phyloP scores from a whole-genome alignment of 768 basidiomycete genomes.

The Sutorius australiensis region DNA sequence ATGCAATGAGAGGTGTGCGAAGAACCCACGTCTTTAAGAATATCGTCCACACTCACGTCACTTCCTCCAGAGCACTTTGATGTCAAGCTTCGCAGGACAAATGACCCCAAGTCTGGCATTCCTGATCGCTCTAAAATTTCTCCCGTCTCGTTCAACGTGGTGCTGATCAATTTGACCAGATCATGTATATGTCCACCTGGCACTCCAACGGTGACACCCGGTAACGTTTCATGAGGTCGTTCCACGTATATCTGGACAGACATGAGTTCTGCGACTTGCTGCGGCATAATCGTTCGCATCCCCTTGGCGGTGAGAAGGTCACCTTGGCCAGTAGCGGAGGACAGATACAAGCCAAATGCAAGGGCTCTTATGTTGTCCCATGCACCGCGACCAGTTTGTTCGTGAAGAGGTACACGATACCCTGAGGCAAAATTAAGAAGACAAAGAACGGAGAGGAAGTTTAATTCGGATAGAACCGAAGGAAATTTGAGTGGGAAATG shows the following conservation, averaged over 20 bases:
- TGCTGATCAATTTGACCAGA: conserved; percentile 63
- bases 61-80: conserved; percentile 32
- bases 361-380: conserved; percentile 81
- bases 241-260: conserved; percentile 68
- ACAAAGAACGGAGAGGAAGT: conserved; percentile 72
- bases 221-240: conserved; percentile 61
- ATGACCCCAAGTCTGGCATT: conserved; percentile 67
- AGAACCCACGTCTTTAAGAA: conserved; percentile 58
- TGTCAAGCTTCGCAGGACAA: conserved; percentile 66
- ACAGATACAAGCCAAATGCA: conserved; percentile 67
- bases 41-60: conserved; percentile 46
- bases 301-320: conserved; percentile 67
- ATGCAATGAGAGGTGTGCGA: background rate
- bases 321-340: conserved; percentile 49
- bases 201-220: conserved; percentile 70
- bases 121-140: conserved; percentile 53
- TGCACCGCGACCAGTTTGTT: conserved; percentile 71
- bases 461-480: conserved; percentile 69
- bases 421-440: conserved; percentile 83
- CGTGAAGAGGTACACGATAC: conserved; percentile 71
- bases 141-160: conserved; percentile 71
- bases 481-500: conserved; percentile 77
- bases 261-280: conserved; percentile 71
- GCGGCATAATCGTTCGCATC: conserved; percentile 49
- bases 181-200: conserved; percentile 72